Percentiles rank a stretch among this genome's conserved stretches.
Evolutionary conservation across 345 rosid species (phyloP).

Genomic region (Aegle marmelos): DNA sequence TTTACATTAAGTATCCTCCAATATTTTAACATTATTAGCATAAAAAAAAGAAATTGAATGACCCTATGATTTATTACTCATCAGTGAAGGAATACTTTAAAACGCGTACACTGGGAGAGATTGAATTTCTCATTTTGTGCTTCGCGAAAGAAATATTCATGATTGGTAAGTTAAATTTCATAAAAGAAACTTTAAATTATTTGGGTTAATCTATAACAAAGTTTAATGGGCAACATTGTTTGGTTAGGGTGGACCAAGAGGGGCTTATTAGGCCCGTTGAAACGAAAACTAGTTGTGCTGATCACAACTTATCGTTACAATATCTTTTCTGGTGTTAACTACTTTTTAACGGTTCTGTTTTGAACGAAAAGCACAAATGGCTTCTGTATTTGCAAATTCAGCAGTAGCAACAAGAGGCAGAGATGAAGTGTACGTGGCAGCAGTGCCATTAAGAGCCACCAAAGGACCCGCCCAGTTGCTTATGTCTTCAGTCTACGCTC

Average conservation of each 20-base stretch:
- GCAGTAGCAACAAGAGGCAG: constrained; percentile 18
- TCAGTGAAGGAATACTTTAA: no score
- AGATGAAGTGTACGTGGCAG: constrained; percentile 58
- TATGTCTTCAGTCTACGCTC: constrained; percentile 58
- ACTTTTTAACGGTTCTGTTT: constrained; percentile 7
- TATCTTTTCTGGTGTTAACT: background rate
- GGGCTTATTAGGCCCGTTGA: background rate
- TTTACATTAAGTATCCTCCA: background rate
- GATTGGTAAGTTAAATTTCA: no score
- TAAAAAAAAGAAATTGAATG: no score
- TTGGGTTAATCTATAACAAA: background rate
- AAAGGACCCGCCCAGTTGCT: constrained; percentile 55
- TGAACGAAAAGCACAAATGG: constrained; percentile 16
- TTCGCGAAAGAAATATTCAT: background rate
- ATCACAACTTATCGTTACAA: no score
- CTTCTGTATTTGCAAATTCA: constrained; percentile 21
- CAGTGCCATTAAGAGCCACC: constrained; percentile 56
- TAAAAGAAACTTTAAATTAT: no score
- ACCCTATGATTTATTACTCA: no score
- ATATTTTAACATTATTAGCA: no score
- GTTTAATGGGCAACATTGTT: background rate
- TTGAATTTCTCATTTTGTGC: background rate
- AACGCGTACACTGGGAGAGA: background rate
- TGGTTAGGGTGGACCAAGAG: background rate
- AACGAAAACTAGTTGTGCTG: background rate